Percentiles rank a stretch among this genome's conserved stretches.
phyloP scores from a whole-genome alignment of 441 rosid species.

The Isatis lusitanica region DNA sequence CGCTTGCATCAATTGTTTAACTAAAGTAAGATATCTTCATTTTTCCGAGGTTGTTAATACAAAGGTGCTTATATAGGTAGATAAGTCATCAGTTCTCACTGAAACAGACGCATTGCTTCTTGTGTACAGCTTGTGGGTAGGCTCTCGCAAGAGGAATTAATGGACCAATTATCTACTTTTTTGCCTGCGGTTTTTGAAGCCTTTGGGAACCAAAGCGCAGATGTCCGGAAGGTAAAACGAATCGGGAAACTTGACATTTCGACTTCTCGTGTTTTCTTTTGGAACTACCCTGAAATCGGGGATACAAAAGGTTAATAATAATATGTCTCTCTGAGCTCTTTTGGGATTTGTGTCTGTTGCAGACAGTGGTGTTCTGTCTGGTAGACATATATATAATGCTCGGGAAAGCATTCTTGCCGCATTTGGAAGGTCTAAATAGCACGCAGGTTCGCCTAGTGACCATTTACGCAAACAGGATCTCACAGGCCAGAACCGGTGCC shows the following conservation, averaged over 20 bases:
- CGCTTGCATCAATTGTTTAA: slow-evolving; percentile 88
- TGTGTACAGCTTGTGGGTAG: slow-evolving; percentile 83
- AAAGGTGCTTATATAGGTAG: not conserved
- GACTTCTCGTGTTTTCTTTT: not conserved
- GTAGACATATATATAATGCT: slow-evolving; percentile 98
- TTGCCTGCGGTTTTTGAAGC: slow-evolving; percentile 96
- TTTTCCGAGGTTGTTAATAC: not conserved
- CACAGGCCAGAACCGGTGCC: slow-evolving; percentile 88
- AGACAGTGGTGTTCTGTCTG: slow-evolving; percentile 97
- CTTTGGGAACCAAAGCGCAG: slow-evolving; percentile 94
- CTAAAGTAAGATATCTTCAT: slow-evolving; percentile 56
- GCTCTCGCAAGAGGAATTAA: slow-evolving; percentile 84
- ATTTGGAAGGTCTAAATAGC: slow-evolving; percentile 90
- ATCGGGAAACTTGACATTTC: not conserved
- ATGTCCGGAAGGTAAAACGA: slow-evolving; percentile 85
- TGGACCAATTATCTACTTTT: slow-evolving; percentile 81
- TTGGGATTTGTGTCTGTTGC: slow-evolving; percentile 34
- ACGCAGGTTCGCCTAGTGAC: slow-evolving; percentile 93
- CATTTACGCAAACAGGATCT: slow-evolving; percentile 93
- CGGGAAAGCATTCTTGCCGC: slow-evolving; percentile 91
- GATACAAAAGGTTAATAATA: not conserved
- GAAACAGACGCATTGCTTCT: slow-evolving; percentile 12
- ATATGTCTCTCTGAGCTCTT: not conserved
- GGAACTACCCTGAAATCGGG: not conserved
- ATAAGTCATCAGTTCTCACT: not conserved